phyloP scores from a whole-genome alignment of 2,329 filamentous ascomycete species.

The Pseudodiploospora longispora region DNA sequence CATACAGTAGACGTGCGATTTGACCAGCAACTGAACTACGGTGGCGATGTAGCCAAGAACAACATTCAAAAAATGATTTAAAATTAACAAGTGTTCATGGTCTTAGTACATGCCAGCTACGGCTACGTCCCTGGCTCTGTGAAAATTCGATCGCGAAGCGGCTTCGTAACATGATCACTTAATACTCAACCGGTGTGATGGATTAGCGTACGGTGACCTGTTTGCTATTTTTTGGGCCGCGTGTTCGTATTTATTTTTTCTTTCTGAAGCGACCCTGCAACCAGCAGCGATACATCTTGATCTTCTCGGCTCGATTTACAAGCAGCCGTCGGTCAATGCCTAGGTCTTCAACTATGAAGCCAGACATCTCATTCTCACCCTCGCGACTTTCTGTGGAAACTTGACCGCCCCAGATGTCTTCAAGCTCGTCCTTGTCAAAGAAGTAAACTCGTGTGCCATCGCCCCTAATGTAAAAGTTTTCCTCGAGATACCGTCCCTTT shows the following conservation, averaged over 20 bases:
- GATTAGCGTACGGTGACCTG: too few relatives aligned
- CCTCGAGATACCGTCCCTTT: slow-evolving; percentile 85
- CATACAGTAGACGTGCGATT: too few relatives aligned
- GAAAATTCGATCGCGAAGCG: too few relatives aligned
- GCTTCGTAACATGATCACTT: too few relatives aligned
- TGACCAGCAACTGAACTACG: too few relatives aligned
- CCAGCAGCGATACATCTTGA: slow-evolving; percentile 99
- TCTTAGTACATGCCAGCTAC: too few relatives aligned
- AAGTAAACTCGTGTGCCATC: slow-evolving; percentile 97
- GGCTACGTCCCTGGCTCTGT: too few relatives aligned
- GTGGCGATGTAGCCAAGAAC: too few relatives aligned
- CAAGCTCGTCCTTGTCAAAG: slow-evolving; percentile 80
- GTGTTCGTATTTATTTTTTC: slow-evolving; percentile 28
- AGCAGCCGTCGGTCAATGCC: slow-evolving; percentile 82
- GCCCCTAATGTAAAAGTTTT: slow-evolving; percentile 95
- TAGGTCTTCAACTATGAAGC: slow-evolving; percentile 68
- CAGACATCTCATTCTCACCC: slow-evolving; percentile 16
- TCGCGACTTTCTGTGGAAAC: slow-evolving; percentile 15
- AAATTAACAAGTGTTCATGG: too few relatives aligned
- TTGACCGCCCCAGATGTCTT: slow-evolving; percentile 62
- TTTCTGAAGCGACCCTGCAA: slow-evolving; percentile 78
- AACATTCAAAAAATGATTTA: too few relatives aligned
- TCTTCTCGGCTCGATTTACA: slow-evolving; percentile 79
- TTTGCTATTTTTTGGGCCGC: too few relatives aligned
- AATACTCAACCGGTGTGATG: too few relatives aligned